Base-by-base conservation (phyloP, 2,329 filamentous ascomycete species). In the Eutypella sp. region DNA sequence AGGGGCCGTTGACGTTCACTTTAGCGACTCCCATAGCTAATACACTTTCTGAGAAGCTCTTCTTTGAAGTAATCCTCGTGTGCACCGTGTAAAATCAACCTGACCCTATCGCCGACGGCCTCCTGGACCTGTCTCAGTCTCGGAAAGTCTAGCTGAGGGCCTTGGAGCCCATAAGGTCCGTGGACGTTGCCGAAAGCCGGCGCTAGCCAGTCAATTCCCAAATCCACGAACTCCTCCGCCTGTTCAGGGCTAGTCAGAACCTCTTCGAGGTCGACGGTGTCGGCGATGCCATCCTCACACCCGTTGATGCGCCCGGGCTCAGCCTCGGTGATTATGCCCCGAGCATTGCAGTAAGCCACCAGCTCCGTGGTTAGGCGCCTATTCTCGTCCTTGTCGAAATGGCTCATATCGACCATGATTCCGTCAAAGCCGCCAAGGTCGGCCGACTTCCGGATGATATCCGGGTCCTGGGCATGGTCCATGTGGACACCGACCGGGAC, bases 361-460 rank as follows among this genome's bases (percentile, higher is more conserved):
- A 86, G 65, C 48, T 83, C 78, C 42, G 70, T 72, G 15, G 81
- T 87, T 59, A 76, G 72, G 4, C 72, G 68, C 29, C 89, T 68
- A 58, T 89, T 89, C 66, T 87, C 83, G 45, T 76, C 81, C 54
- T 81, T 82, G 54, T 85, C 82, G 58, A 85, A 81, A 59, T 87
- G 84, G 47, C 74, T 80, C 84, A 88, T 89, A 64, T 89, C 85
- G 0, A 88, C 79, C 84, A 89, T 88, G 60, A 89, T 87, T 43
- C 72, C 76, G 60, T 88, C 85, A 52, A 88, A 87, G 31, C 80
- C 67, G 31, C 80, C 67, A 2, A 70, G 67, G 48, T 76, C 71
- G 0, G 79, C 78, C 0, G 80, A 81, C 0, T 66, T 67, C 5
- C 73, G 72, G 50, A 85, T 81, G n/a, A 38, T 34, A n/a, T 37